Evolutionary conservation across 169 alveolate genomes (phyloP).

Genomic region (Plasmodium billcollinsi): DNA sequence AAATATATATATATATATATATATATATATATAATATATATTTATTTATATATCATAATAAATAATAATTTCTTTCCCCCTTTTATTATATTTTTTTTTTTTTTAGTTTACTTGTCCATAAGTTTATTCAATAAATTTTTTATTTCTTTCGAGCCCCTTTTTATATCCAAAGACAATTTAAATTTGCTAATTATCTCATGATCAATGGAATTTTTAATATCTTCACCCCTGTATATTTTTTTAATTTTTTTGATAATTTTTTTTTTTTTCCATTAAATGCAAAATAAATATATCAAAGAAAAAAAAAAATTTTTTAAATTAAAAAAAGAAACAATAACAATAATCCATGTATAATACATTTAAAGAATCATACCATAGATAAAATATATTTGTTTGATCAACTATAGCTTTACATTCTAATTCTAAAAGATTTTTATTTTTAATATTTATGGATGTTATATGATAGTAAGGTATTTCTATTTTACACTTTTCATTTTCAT

Average conservation of each 20-base stretch:
- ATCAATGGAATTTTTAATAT: constrained; percentile 40
- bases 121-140: constrained; percentile 6
- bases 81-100: constrained; percentile 2
- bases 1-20: no score
- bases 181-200: constrained; percentile 63
- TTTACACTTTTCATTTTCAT: constrained; percentile 71
- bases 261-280: no score
- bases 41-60: neutral
- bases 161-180: constrained; percentile 27
- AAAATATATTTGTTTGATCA: constrained; percentile 69
- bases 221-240: constrained; percentile 44
- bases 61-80: neutral
- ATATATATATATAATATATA: neutral
- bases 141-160: constrained; percentile 45
- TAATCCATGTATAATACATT: neutral
- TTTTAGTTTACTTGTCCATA: constrained; percentile 32
- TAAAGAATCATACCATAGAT: constrained; percentile 43
- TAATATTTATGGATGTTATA: constrained; percentile 21
- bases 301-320: neutral
- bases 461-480: constrained; percentile 74
- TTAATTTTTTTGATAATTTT: neutral
- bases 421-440: constrained; percentile 12
- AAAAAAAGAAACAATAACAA: neutral
- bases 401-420: constrained; percentile 65
- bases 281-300: neutral